Conservation (phyloP, 208 protist genomes). For the Sergeia podlipaevii region DNA sequence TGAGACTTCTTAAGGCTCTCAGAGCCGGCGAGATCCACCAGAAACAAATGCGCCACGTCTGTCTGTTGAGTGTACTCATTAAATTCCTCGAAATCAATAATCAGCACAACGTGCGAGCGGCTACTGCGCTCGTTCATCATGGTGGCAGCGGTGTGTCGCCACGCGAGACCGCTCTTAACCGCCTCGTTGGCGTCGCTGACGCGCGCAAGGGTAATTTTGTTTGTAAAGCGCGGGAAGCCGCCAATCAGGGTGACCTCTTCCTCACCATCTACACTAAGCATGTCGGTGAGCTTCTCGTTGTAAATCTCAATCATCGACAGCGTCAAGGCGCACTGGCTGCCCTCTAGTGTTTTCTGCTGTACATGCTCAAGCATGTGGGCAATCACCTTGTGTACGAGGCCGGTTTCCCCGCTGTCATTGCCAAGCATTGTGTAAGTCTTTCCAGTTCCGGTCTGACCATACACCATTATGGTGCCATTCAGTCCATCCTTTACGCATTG, state of each 20-base stretch:
- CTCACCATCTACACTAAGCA: conserved; percentile 77
- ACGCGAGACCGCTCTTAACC: conserved; percentile 58
- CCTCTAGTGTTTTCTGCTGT: conserved; percentile 75
- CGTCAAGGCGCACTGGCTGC: conserved; percentile 81
- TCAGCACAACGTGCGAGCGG: conserved; percentile 97
- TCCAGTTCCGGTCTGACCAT: conserved; percentile 94
- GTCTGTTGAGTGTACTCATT: conserved; percentile 85
- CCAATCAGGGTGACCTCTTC: conserved; percentile 81
- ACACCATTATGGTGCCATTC: conserved; percentile 93
- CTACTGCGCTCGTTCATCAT: conserved; percentile 96
- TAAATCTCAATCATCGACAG: conserved; percentile 94
- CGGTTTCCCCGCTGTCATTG: conserved; percentile 35
- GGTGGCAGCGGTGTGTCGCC: conserved; percentile 89
- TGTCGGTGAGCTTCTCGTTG: conserved; percentile 89
- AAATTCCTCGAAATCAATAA: conserved; percentile 85
- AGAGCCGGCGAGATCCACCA: conserved; percentile 95
- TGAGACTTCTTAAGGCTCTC: conserved; percentile 94
- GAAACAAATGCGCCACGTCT: conserved; percentile 92
- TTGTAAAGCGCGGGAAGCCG: conserved; percentile 73
- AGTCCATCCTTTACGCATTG: conserved; percentile 88
- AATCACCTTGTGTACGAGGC: conserved; percentile 91
- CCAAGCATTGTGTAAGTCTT: conserved; percentile 97
- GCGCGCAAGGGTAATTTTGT: conserved; percentile 61
- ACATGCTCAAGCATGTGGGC: conserved; percentile 90
- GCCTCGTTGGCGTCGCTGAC: conserved; percentile 75